phyloP scores from a whole-genome alignment of 495 filamentous ascomycete species.

The Aspergillus biplanus region DNA sequence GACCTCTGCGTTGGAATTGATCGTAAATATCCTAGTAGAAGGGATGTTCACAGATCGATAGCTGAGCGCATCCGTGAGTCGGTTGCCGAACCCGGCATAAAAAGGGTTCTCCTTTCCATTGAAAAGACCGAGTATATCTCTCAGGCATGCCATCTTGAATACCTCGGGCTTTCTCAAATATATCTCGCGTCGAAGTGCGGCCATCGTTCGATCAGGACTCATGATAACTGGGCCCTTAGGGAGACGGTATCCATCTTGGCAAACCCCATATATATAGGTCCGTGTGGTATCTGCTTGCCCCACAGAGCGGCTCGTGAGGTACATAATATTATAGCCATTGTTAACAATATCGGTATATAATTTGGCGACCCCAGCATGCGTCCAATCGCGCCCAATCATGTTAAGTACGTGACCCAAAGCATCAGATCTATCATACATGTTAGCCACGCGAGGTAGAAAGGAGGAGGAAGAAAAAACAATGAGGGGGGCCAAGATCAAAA shows the following conservation, averaged over 20 bases:
- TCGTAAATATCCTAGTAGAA: conserved; percentile 92
- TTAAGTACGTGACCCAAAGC: conserved; percentile 96
- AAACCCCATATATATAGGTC: conserved; percentile 86
- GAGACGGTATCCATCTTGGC: conserved; percentile 82
- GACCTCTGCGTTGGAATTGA: conserved; percentile 97
- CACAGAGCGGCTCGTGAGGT: conserved; percentile 91
- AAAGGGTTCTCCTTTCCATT: conserved; percentile 80
- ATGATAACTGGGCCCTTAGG: conserved; percentile 93
- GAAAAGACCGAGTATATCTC: conserved; percentile 91
- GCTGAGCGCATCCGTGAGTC: conserved; percentile 92
- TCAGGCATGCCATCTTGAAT: conserved; percentile 98
- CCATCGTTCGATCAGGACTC: conserved; percentile 93
- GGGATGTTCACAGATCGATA: conserved; percentile 97
- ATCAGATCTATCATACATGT: conserved; percentile 63
- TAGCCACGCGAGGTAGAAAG: not conserved
- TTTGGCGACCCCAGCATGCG: conserved; percentile 93
- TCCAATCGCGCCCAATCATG: conserved; percentile 98
- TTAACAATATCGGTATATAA: conserved; percentile 93
- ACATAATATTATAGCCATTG: conserved; percentile 99
- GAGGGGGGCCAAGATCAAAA: no score
- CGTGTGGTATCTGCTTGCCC: conserved; percentile 92
- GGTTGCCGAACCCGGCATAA: conserved; percentile 96
- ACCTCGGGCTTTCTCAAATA: conserved; percentile 97
- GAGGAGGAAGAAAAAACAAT: no score
- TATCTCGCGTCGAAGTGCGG: conserved; percentile 90